Conservation (phyloP, 345 rosid species). For the Murraya koenigii region DNA sequence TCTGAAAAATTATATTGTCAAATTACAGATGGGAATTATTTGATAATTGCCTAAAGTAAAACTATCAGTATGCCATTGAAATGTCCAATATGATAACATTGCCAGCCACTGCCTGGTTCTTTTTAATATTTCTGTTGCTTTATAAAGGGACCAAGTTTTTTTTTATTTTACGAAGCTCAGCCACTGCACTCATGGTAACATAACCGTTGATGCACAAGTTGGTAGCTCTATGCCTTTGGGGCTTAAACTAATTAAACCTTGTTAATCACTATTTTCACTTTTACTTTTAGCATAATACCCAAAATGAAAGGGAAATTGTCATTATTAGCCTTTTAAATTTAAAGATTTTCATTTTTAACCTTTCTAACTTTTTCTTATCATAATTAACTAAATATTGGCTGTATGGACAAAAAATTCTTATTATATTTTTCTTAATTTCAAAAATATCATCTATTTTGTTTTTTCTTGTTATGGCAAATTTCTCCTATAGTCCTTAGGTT, state of each 20-base stretch:
- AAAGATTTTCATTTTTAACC: too few species aligned
- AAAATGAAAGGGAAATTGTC: slow-evolving; percentile 7
- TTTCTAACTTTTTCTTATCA: too few species aligned
- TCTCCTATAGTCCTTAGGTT: too few species aligned
- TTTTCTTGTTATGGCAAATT: too few species aligned
- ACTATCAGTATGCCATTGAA: not conserved
- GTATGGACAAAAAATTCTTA: too few species aligned
- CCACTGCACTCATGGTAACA: too few species aligned
- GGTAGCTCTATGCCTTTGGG: slow-evolving; percentile 20
- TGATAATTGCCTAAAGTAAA: slow-evolving; percentile 6
- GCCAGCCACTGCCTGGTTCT: too few species aligned
- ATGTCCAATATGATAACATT: too few species aligned
- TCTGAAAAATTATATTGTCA: slow-evolving; percentile 3
- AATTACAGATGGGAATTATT: not conserved
- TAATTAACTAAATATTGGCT: too few species aligned
- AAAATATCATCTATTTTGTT: too few species aligned
- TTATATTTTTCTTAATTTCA: too few species aligned
- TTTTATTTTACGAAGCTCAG: not conserved
- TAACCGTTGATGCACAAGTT: not conserved
- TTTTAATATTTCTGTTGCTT: not conserved
- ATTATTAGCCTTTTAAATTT: too few species aligned
- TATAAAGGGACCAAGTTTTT: not conserved
- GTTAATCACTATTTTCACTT: slow-evolving; percentile 1
- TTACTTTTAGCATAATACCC: slow-evolving; percentile 2
- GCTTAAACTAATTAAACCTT: slow-evolving; percentile 26